These are phyloP conservation scores for Triangularia setosa DNA, from an alignment of 2,329 filamentous ascomycete species.

Conservation along the genomic window DNA sequence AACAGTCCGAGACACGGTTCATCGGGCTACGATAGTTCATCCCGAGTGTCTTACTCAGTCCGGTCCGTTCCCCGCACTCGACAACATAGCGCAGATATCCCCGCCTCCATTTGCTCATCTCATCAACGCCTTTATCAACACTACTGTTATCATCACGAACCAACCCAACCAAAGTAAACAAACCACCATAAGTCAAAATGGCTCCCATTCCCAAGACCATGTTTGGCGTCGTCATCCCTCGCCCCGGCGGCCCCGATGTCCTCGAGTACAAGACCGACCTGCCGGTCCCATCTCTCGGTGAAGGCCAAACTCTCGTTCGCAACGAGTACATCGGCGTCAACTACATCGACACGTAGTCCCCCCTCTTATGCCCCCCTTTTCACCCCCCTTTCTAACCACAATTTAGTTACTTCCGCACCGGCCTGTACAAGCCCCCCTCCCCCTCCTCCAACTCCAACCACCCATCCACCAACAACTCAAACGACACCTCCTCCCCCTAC, in stretches of 20 bases:
- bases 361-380: neutral
- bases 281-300: constrained; percentile 62
- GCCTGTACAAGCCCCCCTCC: constrained; percentile 68
- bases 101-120: neutral
- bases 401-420: constrained; percentile 73
- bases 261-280: constrained; percentile 67
- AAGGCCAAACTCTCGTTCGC: constrained; percentile 74
- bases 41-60: neutral
- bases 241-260: constrained; percentile 69
- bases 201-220: constrained; percentile 56
- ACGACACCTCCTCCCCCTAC: constrained; percentile 64
- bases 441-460: constrained; percentile 70
- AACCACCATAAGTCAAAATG: constrained; percentile 9
- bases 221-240: constrained; percentile 69
- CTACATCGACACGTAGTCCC: constrained; percentile 74
- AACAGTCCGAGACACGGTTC: neutral
- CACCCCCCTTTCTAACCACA: neutral
- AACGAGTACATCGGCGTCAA: constrained; percentile 81
- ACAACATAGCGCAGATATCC: neutral
- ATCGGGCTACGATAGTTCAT: neutral
- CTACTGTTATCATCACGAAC: neutral
- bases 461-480: constrained; percentile 82
- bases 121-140: neutral
- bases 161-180: neutral
- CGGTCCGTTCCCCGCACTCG: neutral